Evolutionary conservation across 805 yeast species (phyloP).

Genomic region (Brettanomyces sp.): DNA sequence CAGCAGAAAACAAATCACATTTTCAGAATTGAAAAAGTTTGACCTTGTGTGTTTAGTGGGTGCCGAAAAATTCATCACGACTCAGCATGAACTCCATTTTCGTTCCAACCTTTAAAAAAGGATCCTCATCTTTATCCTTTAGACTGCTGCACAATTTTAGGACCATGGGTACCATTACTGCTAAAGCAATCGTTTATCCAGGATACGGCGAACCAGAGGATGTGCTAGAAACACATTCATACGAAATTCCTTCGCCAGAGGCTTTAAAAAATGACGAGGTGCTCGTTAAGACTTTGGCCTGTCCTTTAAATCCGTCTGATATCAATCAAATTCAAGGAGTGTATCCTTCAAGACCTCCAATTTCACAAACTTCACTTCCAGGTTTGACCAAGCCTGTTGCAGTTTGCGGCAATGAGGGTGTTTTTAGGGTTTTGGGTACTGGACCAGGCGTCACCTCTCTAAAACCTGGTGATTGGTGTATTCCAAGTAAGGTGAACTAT

Average conservation of each 20-base stretch:
- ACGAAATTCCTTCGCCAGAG: constrained; percentile 33
- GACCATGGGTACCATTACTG: constrained; percentile 14
- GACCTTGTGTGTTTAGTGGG: too few relatives aligned
- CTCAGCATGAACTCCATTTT: too few relatives aligned
- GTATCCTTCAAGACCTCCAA: constrained; percentile 69
- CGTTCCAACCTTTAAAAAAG: neutral
- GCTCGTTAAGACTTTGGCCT: constrained; percentile 61
- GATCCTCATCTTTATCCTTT: neutral
- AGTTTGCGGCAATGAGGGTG: constrained; percentile 91
- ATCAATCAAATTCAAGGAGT: constrained; percentile 79
- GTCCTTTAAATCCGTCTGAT: constrained; percentile 89
- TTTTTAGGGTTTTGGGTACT: constrained; percentile 70
- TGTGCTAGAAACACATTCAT: constrained; percentile 42
- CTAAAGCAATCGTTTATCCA: constrained; percentile 61
- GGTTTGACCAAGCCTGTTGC: constrained; percentile 56
- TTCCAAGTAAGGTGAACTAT: constrained; percentile 66
- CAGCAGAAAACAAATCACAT: neutral
- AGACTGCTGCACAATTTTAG: neutral
- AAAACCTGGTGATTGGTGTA: constrained; percentile 75
- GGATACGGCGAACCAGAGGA: constrained; percentile 60
- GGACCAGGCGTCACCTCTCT: constrained; percentile 45
- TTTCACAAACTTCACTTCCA: constrained; percentile 39
- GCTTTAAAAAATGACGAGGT: constrained; percentile 33
- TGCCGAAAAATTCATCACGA: too few relatives aligned
- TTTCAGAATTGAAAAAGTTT: too few relatives aligned